Conservation (phyloP, 2,329 filamentous ascomycete genomes). For the Ramularia collo-cygni region DNA sequence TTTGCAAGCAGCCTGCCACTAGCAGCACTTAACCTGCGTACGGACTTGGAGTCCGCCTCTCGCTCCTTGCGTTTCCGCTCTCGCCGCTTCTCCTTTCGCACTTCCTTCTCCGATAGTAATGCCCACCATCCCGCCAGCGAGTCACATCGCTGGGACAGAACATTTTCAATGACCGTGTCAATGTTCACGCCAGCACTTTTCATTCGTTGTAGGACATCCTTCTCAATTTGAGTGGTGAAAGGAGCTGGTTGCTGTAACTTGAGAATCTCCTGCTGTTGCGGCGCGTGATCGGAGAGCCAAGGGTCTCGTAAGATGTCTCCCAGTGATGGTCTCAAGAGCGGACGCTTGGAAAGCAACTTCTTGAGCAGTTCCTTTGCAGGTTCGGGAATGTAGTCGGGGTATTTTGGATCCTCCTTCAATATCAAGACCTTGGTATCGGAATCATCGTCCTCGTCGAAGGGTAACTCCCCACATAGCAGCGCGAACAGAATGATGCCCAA, state of each 20-base stretch:
- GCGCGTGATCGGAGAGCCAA: constrained; percentile 80
- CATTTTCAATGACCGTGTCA: constrained; percentile 89
- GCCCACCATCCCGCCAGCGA: constrained; percentile 94
- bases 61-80: constrained; percentile 80
- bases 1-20: constrained; percentile 79
- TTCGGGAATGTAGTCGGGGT: constrained; percentile 69
- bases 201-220: constrained; percentile 88
- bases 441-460: constrained; percentile 97
- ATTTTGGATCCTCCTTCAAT: constrained; percentile 75
- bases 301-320: constrained; percentile 81
- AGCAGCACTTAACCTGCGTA: constrained; percentile 78
- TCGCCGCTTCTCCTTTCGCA: constrained; percentile 71
- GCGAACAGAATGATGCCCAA: constrained; percentile 80
- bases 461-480: constrained; percentile 74
- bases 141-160: constrained; percentile 83
- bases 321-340: constrained; percentile 71
- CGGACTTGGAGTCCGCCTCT: constrained; percentile 71
- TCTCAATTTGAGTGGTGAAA: constrained; percentile 81
- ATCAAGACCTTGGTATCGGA: constrained; percentile 79
- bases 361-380: constrained; percentile 74
- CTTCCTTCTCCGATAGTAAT: constrained; percentile 86
- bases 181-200: constrained; percentile 88
- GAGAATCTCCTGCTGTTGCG: constrained; percentile 81
- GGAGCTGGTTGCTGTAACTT: constrained; percentile 72
- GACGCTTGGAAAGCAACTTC: constrained; percentile 80